A percentile compares a stretch with the other conserved stretches of the same genome.
These are phyloP conservation scores for Colletotrichum salicis DNA, from an alignment of 2,329 filamentous ascomycete genomes.

Conservation along the genomic window DNA sequence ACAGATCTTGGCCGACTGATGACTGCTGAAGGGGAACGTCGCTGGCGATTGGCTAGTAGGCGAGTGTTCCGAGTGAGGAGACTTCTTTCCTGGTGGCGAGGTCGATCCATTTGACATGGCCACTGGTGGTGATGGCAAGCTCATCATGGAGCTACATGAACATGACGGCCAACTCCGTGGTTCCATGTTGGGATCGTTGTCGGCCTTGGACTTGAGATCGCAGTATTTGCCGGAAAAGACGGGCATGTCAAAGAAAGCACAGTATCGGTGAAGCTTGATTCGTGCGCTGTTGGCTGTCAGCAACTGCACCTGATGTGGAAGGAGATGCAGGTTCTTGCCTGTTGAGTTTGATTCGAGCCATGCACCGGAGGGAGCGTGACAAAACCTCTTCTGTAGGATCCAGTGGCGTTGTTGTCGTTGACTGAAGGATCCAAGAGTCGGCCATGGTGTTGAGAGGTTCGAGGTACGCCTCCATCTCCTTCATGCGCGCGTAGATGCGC, in stretches of 20 bases:
- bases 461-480: slow-evolving; percentile 51
- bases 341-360: slow-evolving; percentile 62
- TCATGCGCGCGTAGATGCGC: slow-evolving; percentile 53
- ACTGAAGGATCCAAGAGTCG: slow-evolving; percentile 48
- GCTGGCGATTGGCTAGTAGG: slow-evolving; percentile 29
- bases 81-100: slow-evolving; percentile 38
- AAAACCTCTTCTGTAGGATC: slow-evolving; percentile 53
- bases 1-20: slow-evolving; percentile 60
- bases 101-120: slow-evolving; percentile 42
- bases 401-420: slow-evolving; percentile 47
- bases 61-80: slow-evolving; percentile 34
- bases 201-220: slow-evolving; percentile 52
- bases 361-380: slow-evolving; percentile 55
- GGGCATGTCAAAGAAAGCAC: slow-evolving; percentile 61
- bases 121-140: slow-evolving; percentile 42
- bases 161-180: slow-evolving; percentile 48
- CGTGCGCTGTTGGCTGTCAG: slow-evolving; percentile 51
- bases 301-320: not conserved
- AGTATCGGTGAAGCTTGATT: slow-evolving; percentile 63
- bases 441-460: slow-evolving; percentile 50
- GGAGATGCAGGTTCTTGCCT: slow-evolving; percentile 46
- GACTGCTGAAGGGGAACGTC: slow-evolving; percentile 55
- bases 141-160: slow-evolving; percentile 45
- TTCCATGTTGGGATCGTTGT: slow-evolving; percentile 41
- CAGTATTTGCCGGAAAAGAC: slow-evolving; percentile 61